Evolutionary conservation across 257 asterid genomes (phyloP), one percentile per base, ranked within the genome.

Genomic region (Verbascum thapsus): DNA sequence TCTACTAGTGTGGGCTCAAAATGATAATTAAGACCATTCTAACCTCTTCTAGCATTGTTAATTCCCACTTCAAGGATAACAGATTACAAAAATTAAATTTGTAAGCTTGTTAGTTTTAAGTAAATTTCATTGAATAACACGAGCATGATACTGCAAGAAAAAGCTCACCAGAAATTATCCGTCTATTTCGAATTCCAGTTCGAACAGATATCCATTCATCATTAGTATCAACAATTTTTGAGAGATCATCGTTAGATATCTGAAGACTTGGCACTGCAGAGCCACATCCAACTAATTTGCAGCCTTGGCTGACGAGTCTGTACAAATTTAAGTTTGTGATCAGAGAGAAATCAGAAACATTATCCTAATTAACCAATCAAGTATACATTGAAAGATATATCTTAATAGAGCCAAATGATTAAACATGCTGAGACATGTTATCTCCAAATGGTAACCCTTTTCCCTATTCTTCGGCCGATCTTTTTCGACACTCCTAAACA

Each of bases 261-360:
- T 26, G 32, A 26, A 26, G 3, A 26, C 32, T 26, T 26, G 32
- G 32, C 5, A 26, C 32, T 26, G 32, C 32, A 26, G 32, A 26
- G 32, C 32, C 32, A 26, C 32, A 26, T 26, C 32, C 32, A 26
- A 26, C 32, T 26, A 26, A 26, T 26, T 26, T 26, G 32, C 32
- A 26, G 32, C 32, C 32, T 26, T 26, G 32, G 32, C 32, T 5
- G 32, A 26, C 32, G 5, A 26, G 32, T 26, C 32, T 26, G 66
- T 10, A 51, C 18, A 66, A 35, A 62, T 30, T 35, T 34, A 58
- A 63, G 37, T 9, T 43, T 49, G 53, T 17, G 15, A 50, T 30
- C 56, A 64, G 63, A 20, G 47, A 30, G 4, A 53, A 30, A 23
- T 39, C 59, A 16, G 37, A 61, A 44, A 30, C 61, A 59, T 16